Evolutionary conservation across 306 rosid genomes (phyloP), one percentile per base, ranked within the genome.

Genomic region (Malus orientalis): DNA sequence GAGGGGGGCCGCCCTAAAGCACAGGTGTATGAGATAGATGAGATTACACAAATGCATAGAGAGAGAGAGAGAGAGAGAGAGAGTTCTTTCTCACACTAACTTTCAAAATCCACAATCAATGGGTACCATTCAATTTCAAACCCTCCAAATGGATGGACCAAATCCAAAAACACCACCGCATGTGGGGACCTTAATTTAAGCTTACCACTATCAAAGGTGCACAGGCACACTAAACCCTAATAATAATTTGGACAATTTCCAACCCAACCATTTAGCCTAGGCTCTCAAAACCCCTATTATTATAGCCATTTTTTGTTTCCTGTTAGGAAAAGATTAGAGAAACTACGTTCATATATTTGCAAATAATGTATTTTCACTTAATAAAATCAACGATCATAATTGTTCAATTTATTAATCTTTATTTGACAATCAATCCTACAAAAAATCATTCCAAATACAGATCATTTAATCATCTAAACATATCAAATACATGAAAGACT

Each of bases 101-200:
- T 75, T 82, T 70, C 64, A 49, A 74, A 30, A 44, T 22, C 71
- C 38, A 60, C 69, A 57, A 77, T 42, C 63, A 80, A 51, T 67
- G 75, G 80, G 42, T 59, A 20, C 76, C 81, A 76, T 63, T 22
- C 27, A 25, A 25, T 25, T 25, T 25, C 19, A 71, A 84, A 81
- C 20, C 74, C 74, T 59, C 80, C 73, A 86, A 76, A 78, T 84
- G 88, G 86, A 79, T 71, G 86, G 88, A 79, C 75, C 66, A 81
- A 72, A 82, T 44, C 33, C n/a, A 38, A 72, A 60, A 71, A 67
- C 47, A 59, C 57, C 19, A 60, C 38, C 60, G 55, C 51, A 36
- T 1, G 78, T 74, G 78, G 84, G 82, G 80, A 70, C 54, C 44
- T 38, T 16, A 74, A 62, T 44, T 74, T 29, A 18, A 74, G 63